phyloP scores from a whole-genome alignment of 345 rosid species.

The Citrus glauca region DNA sequence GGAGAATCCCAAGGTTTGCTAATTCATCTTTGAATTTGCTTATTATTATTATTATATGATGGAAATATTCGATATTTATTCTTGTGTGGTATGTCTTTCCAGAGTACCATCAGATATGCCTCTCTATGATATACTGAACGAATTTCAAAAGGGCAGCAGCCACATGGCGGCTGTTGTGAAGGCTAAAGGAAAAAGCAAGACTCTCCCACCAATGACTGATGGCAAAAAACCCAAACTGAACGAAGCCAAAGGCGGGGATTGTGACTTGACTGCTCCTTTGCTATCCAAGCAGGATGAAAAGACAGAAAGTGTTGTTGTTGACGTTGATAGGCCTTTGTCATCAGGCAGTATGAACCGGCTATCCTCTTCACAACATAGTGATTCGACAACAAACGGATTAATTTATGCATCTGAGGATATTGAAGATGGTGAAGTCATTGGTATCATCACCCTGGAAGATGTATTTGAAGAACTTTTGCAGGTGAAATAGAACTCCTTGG shows the following conservation, averaged over 20 bases:
- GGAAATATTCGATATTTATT: constrained; percentile 8
- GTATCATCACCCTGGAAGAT: constrained; percentile 94
- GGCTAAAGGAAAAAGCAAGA: constrained; percentile 56
- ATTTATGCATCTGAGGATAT: constrained; percentile 57
- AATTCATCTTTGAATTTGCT: background rate
- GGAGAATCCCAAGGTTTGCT: constrained; percentile 84
- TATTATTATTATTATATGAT: background rate
- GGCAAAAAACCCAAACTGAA: constrained; percentile 42
- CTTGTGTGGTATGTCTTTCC: constrained; percentile 16
- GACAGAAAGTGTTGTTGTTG: constrained; percentile 52
- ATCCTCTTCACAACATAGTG: constrained; percentile 25
- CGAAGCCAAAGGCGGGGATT: constrained; percentile 24
- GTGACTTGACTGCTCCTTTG: constrained; percentile 61
- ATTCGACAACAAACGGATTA: constrained; percentile 38
- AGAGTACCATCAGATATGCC: constrained; percentile 99
- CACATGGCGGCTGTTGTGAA: constrained; percentile 99
- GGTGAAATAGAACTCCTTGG: constrained; percentile 27
- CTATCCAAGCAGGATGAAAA: constrained; percentile 50
- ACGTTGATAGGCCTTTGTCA: constrained; percentile 52
- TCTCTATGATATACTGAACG: constrained; percentile 86
- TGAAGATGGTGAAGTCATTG: constrained; percentile 90
- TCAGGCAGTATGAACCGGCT: constrained; percentile 22
- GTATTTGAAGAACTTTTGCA: constrained; percentile 96
- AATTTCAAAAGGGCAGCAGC: constrained; percentile 99
- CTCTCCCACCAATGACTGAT: constrained; percentile 27